Evolutionary conservation across 306 rosid genomes (phyloP).

Genomic region (Begonia peltatifolia): DNA sequence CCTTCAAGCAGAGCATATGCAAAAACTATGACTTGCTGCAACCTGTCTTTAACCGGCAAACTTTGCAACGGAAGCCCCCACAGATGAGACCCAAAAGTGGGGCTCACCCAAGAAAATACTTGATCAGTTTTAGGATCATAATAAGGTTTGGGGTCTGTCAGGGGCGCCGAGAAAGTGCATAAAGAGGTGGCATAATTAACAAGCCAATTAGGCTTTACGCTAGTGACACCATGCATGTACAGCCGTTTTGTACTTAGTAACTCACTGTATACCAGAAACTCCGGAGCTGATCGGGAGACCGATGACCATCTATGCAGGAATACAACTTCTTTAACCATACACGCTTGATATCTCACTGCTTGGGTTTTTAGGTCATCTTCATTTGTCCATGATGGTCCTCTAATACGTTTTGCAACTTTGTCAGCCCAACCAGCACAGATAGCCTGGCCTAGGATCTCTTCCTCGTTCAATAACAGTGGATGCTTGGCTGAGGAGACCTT

Average conservation of each 20-base stretch:
- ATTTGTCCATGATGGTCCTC: conserved; percentile 27
- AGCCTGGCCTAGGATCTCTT: conserved; percentile 66
- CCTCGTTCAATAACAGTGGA: conserved; percentile 59
- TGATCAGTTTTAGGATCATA: conserved; percentile 53
- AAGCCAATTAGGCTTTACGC: conserved; percentile 73
- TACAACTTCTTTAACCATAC: conserved; percentile 53
- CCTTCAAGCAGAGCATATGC: conserved; percentile 79
- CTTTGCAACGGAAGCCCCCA: conserved; percentile 71
- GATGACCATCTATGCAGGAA: conserved; percentile 67
- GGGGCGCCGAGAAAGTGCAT: conserved; percentile 50
- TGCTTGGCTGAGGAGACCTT: conserved; percentile 29
- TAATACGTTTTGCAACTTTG: conserved; percentile 69
- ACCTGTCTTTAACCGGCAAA: conserved; percentile 23
- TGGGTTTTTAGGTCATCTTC: conserved; percentile 29
- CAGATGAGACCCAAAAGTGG: conserved; percentile 59
- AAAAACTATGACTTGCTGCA: conserved; percentile 36
- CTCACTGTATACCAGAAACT: conserved; percentile 82
- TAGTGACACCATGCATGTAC: conserved; percentile 82
- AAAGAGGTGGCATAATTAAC: conserved; percentile 58
- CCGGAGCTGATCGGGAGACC: conserved; percentile 51
- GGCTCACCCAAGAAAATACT: conserved; percentile 46
- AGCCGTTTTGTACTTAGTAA: conserved; percentile 55
- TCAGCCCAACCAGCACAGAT: conserved; percentile 99
- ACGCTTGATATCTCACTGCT: conserved; percentile 48
- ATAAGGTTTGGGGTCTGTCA: conserved; percentile 45